A percentile compares a stretch with the other conserved stretches of the same genome.
These are phyloP conservation scores for Flaveria robusta DNA, from an alignment of 129 eudicot species.

Conservation along the genomic window DNA sequence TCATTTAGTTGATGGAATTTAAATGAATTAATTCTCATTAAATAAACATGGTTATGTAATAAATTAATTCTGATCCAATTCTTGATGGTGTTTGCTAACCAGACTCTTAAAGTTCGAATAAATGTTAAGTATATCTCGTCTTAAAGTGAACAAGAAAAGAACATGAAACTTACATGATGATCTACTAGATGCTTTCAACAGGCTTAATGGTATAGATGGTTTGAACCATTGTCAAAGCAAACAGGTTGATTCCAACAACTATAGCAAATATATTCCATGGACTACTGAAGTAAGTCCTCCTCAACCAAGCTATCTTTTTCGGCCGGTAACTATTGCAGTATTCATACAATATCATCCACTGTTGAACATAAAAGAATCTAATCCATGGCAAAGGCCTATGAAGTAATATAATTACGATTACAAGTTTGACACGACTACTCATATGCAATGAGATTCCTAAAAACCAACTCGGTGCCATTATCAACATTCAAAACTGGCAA, in stretches of 20 bases:
- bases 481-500: neutral
- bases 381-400: neutral
- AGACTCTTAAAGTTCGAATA: too few relatives aligned
- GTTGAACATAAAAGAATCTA: neutral
- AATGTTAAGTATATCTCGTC: too few relatives aligned
- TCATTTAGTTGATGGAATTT: too few relatives aligned
- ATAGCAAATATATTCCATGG: constrained; percentile 12
- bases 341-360: neutral
- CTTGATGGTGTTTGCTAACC: too few relatives aligned
- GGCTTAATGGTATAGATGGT: neutral
- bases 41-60: too few relatives aligned
- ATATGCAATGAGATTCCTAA: constrained; percentile 1
- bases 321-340: constrained; percentile 5
- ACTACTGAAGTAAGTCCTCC: constrained; percentile 8
- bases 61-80: too few relatives aligned
- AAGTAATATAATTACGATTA: neutral
- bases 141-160: neutral
- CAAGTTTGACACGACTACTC: neutral
- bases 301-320: neutral
- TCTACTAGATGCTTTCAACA: neutral
- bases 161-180: neutral
- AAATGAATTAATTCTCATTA: too few relatives aligned
- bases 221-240: neutral
- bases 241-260: neutral
- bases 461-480: neutral